Base-by-base conservation (phyloP, 139 green algal genomes). In the Volvox reticuliferus region DNA sequence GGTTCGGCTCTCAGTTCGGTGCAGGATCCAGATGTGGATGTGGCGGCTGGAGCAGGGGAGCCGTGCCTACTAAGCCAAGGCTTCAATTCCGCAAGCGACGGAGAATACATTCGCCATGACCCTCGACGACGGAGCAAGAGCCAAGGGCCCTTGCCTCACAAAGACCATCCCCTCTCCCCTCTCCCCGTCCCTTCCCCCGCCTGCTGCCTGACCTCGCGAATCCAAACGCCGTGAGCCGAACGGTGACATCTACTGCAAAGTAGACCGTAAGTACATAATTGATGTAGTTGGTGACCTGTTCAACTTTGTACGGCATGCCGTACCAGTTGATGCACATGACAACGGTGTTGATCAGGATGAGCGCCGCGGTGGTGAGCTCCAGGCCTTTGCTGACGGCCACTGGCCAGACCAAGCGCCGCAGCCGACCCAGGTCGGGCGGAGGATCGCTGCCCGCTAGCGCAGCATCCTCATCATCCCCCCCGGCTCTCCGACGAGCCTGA, bases 211-310 rank as follows among this genome's bases (percentile, higher is more conserved):
- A 55, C 44, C 44, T 55, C 5, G 44, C 44, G 44, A 55, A 55
- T 55, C 95, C 94, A 63, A 97, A 91, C 1, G 82, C 94, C 19
- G 91, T 89, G n/a, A 97, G 26, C 93, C 97, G 96, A 71, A 97
- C 77, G 30, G 95, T 5, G 93, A 97, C 94, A 92, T 98, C 96
- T 0, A 90, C 1, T 36, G 91, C 24, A 24, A 93, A 93, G 86
- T 90, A 93, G 36, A 89, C 18, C 1, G 95, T 96, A 22, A 97
- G 91, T 18, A 91, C 87, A 24, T 93, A 88, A 91, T 97, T 97
- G 73, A 95, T 76, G 32, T 65, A 78, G 50, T 95, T 89, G 16
- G 83, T 91, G 18, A 86, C 82, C 1, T 63, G 24, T 68, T 91
- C 68, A 19, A 94, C 83, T 20, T 18, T 77, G 1, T 69, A 30